Percentiles rank a stretch among this genome's conserved stretches.
phyloP scores from a whole-genome alignment of 1,284 basidiomycete genomes.

The Apiotrichum laibachii region DNA sequence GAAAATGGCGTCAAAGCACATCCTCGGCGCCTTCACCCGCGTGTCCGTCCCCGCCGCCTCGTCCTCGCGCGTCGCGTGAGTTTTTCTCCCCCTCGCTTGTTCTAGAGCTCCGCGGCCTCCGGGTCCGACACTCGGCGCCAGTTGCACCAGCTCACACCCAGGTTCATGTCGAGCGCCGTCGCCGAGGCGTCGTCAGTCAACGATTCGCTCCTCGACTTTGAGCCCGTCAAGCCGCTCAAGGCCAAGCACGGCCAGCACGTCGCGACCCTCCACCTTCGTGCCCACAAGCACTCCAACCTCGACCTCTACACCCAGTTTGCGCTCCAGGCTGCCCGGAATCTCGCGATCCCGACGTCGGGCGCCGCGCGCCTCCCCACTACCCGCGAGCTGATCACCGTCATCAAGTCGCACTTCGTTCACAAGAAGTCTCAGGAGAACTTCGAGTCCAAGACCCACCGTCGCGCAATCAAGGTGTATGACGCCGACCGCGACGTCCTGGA shows the following conservation, averaged over 20 bases:
- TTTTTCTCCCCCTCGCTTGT: not conserved
- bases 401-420: constrained; percentile 81
- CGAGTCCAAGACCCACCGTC: constrained; percentile 75
- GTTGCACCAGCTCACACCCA: not conserved
- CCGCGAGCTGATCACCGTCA: constrained; percentile 81
- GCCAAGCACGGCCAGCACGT: constrained; percentile 70
- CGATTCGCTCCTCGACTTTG: constrained; percentile 4
- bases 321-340: constrained; percentile 73
- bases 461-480: constrained; percentile 88
- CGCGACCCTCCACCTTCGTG: constrained; percentile 78
- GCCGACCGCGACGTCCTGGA: constrained; percentile 75
- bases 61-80: constrained; percentile 12
- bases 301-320: constrained; percentile 83
- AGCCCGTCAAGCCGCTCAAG: constrained; percentile 18
- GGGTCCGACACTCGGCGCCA: not conserved
- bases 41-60: constrained; percentile 9
- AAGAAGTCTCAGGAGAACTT: constrained; percentile 98
- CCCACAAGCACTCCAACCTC: constrained; percentile 66
- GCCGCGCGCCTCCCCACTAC: constrained; percentile 70
- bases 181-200: not conserved
- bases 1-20: constrained; percentile 16
- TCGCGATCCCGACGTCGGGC: constrained; percentile 76
- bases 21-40: constrained; percentile 16
- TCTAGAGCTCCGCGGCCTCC: not conserved
- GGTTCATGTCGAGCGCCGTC: constrained; percentile 1